Evolutionary conservation across 805 yeast species (phyloP), one percentile per base, ranked within the genome.

Genomic region (Kregervanrija pseudodelftensis): DNA sequence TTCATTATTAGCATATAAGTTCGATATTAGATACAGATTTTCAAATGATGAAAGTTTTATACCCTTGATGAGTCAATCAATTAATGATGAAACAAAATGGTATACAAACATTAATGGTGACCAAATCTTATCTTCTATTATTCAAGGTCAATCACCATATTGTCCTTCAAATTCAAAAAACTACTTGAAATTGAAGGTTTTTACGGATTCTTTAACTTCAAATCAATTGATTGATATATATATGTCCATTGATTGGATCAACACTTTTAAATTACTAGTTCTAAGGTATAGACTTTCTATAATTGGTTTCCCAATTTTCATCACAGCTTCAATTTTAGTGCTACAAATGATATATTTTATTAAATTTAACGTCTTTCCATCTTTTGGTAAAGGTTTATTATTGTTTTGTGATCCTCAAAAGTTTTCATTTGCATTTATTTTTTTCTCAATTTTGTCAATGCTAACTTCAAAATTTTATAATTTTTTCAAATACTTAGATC

Each of bases 81-180:
- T 77, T 4, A 65, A 69, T 10, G 80, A 78, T 33, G 96, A 90
- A 59, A 73, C 87, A 0, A 88, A 87, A 63, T 90, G 91, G 89
- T 85, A 80, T 54, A 63, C 83, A 8, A 72, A 80, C 44, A 47
- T 80, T 1, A 59, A 66, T 7, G 59, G 66, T 4, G 59, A 67
- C 15, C 58, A 68, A 16, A 61, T 68, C n/a, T 61, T 68, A 46
- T 67, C 56, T 47, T 60, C 70, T 34, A 66, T 65, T 41, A 63
- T 70, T 34, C 91, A 85, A 56, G 83, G 85, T 30, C 71, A 78
- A 17, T 80, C 93, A 0, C 89, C 93, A 4, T 79, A 52, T 48
- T 43, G 57, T 42, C 65, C 67, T 7, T 52, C 54, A 48, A 43
- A 61, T 28, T 47, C 56, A 2, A 43, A 44, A 3, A 46, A 60